phyloP scores from a whole-genome alignment of 2,329 filamentous ascomycete species.

The Leptographium wingfieldii region DNA sequence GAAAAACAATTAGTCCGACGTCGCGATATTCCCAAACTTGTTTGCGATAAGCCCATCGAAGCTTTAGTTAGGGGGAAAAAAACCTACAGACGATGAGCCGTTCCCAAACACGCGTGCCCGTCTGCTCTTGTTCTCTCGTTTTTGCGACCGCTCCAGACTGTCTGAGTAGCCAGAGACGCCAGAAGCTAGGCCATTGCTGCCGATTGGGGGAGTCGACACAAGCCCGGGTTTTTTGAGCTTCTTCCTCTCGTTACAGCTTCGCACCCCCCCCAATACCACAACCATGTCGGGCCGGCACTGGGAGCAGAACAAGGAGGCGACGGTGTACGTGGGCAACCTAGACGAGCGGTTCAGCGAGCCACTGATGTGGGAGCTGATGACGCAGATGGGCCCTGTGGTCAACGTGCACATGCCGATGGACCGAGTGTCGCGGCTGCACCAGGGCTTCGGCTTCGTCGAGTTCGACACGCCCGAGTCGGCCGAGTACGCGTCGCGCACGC shows the following conservation, averaged over 20 bases:
- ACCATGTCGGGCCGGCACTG: conserved; percentile 28
- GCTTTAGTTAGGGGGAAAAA: no score
- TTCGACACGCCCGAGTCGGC: conserved; percentile 92
- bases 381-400: conserved; percentile 91
- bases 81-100: no score
- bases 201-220: neutral
- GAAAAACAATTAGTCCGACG: neutral
- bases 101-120: no score
- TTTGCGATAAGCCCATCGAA: neutral
- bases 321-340: conserved; percentile 95
- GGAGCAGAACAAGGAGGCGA: conserved; percentile 97
- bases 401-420: conserved; percentile 98
- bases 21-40: no score
- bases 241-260: neutral
- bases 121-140: no score
- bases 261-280: conserved; percentile 11
- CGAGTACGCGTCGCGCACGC: conserved; percentile 90
- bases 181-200: no score
- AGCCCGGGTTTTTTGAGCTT: neutral
- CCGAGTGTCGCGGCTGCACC: conserved; percentile 89
- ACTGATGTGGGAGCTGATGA: conserved; percentile 94
- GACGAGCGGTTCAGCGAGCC: conserved; percentile 89
- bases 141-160: no score
- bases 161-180: no score
- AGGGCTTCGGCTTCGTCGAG: conserved; percentile 98